Evolutionary conservation across 306 rosid species (phyloP).

Genomic region (Gleditsia sinensis): DNA sequence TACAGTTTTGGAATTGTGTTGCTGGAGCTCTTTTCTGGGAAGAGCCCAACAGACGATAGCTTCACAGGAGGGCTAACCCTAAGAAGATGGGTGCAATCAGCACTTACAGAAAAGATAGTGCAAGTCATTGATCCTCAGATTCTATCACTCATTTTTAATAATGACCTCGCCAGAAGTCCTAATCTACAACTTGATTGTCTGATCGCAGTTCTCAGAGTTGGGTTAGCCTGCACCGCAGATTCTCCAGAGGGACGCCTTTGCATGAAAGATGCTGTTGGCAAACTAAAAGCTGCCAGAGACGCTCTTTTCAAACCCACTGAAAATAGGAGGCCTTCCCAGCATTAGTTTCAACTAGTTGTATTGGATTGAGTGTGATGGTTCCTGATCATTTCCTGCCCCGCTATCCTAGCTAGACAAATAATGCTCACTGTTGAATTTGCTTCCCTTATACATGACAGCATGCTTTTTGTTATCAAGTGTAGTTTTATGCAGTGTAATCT

Average conservation of each 20-base stretch:
- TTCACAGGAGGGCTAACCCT: slow-evolving; percentile 54
- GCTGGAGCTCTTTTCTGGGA: slow-evolving; percentile 62
- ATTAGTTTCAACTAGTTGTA: not conserved
- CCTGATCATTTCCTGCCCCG: not conserved
- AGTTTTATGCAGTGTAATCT: no score
- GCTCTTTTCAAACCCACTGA: slow-evolving; percentile 32
- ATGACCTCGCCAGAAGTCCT: slow-evolving; percentile 22
- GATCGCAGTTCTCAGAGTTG: slow-evolving; percentile 46
- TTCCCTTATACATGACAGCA: no score
- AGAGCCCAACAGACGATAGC: slow-evolving; percentile 57
- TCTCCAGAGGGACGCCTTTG: slow-evolving; percentile 54
- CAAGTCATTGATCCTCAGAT: slow-evolving; percentile 52
- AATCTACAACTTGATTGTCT: slow-evolving; percentile 37
- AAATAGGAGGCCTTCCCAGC: not conserved
- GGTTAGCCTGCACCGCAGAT: slow-evolving; percentile 51
- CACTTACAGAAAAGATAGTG: slow-evolving; percentile 33
- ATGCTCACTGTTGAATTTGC: no score
- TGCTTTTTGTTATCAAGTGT: no score
- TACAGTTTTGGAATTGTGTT: slow-evolving; percentile 73
- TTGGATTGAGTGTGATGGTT: not conserved
- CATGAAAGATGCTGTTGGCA: slow-evolving; percentile 47
- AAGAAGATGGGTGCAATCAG: slow-evolving; percentile 56
- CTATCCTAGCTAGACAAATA: no score
- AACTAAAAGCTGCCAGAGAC: slow-evolving; percentile 46
- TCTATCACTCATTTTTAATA: slow-evolving; percentile 20